Evolutionary conservation across 495 filamentous ascomycete genomes (phyloP).

Genomic region (Talaromyces stipitatus): DNA sequence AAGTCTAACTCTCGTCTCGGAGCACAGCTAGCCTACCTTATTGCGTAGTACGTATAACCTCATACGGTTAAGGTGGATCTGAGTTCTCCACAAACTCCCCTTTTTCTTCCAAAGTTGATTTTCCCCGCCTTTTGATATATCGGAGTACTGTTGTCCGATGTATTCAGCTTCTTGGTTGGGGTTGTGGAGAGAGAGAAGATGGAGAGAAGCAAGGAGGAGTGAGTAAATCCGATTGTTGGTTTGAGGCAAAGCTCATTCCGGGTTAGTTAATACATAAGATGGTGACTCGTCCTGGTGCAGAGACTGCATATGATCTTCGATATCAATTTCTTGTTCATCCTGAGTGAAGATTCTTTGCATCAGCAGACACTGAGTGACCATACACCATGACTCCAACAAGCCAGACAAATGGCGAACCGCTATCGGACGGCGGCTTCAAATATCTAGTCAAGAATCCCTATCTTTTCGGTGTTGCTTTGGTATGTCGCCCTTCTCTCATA

Average conservation of each 20-base stretch:
- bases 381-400: conserved; percentile 14
- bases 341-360: neutral
- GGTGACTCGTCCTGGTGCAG: neutral
- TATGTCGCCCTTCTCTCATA: conserved; percentile 11
- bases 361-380: neutral
- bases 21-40: neutral
- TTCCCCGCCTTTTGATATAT: neutral
- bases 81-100: neutral
- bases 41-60: neutral
- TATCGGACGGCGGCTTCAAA: conserved; percentile 19
- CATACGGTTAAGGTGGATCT: neutral
- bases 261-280: neutral
- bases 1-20: too few species aligned
- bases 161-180: too few species aligned
- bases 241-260: neutral
- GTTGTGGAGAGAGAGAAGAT: too few species aligned
- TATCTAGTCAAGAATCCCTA: conserved; percentile 32
- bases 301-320: neutral
- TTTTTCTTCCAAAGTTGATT: too few species aligned
- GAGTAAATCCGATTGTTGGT: neutral
- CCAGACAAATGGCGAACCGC: neutral
- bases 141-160: neutral
- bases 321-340: neutral
- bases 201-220: neutral
- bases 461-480: conserved; percentile 33